Percentiles rank a stretch among this genome's conserved stretches.
Evolutionary conservation across 164 flowering plant species (phyloP).

Genomic region (Sextonia rubra): DNA sequence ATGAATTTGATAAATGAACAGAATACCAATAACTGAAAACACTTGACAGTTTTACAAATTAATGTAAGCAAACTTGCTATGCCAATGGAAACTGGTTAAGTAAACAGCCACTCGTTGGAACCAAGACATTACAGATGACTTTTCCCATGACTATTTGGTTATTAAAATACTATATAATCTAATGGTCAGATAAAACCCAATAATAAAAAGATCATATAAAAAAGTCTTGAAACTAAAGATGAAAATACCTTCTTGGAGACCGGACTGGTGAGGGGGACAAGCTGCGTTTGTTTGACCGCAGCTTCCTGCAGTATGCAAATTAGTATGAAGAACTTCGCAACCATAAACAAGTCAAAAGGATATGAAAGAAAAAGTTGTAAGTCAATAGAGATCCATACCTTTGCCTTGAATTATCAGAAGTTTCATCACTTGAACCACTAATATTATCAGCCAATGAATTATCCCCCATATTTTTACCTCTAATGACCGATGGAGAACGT

Average conservation of each 20-base stretch:
- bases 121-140: background rate
- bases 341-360: background rate
- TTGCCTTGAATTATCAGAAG: constrained; percentile 53
- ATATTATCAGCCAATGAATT: constrained; percentile 30
- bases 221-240: background rate
- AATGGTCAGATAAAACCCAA: background rate
- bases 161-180: background rate
- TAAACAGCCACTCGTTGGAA: background rate
- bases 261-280: constrained; percentile 66
- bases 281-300: constrained; percentile 39
- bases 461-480: constrained; percentile 54
- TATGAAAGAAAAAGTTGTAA: background rate
- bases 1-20: no score
- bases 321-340: constrained; percentile 12
- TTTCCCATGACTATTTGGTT: background rate
- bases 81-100: background rate
- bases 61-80: background rate
- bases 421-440: constrained; percentile 54
- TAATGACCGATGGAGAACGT: constrained; percentile 53
- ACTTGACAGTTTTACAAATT: no score
- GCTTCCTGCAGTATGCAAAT: constrained; percentile 43
- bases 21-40: no score
- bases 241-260: constrained; percentile 60
- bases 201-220: background rate
- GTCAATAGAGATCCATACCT: constrained; percentile 33